phyloP scores from a whole-genome alignment of 164 flowering plant species.

The Tetracentron sinense region DNA sequence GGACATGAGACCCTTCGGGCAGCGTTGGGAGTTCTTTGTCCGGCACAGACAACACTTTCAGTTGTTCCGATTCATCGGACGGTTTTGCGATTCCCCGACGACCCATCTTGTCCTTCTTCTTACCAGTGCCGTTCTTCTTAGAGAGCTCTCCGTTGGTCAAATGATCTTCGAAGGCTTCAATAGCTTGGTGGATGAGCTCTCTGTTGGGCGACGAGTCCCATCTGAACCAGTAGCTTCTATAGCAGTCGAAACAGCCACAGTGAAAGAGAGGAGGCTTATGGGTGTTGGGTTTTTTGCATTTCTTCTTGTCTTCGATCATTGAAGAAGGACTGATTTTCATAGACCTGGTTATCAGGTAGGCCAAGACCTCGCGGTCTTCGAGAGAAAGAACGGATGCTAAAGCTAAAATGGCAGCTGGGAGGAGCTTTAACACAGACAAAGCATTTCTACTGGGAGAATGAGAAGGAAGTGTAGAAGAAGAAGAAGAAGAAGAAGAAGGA shows the following conservation, averaged over 20 bases:
- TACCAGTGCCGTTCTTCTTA: conserved; percentile 15
- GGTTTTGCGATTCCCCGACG: conserved; percentile 10
- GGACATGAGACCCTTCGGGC: too few relatives aligned
- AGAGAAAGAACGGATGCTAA: conserved; percentile 39
- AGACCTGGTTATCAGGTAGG: conserved; percentile 66
- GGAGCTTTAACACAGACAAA: conserved; percentile 43
- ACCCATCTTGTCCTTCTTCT: conserved; percentile 24
- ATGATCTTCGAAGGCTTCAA: conserved; percentile 78
- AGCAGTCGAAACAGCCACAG: conserved; percentile 80
- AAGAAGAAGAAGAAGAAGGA: conserved; percentile 26
- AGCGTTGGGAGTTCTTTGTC: background rate
- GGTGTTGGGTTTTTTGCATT: conserved; percentile 22
- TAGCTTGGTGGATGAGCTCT: conserved; percentile 69
- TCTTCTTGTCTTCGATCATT: conserved; percentile 25
- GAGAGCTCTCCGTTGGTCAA: conserved; percentile 29
- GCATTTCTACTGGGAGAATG: conserved; percentile 20
- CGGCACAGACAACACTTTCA: conserved; percentile 1
- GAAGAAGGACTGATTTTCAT: conserved; percentile 22
- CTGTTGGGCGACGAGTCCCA: conserved; percentile 83
- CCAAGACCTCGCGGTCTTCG: conserved; percentile 69
- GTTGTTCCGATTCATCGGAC: background rate
- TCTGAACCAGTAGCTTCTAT: conserved; percentile 63
- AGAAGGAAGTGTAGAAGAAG: too few relatives aligned
- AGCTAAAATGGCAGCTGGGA: conserved; percentile 60
- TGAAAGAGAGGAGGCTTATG: conserved; percentile 40